Evolutionary conservation across 2,329 filamentous ascomycete species (phyloP), one percentile per base, ranked within the genome.

Genomic region (Trichoderma aggressivum): DNA sequence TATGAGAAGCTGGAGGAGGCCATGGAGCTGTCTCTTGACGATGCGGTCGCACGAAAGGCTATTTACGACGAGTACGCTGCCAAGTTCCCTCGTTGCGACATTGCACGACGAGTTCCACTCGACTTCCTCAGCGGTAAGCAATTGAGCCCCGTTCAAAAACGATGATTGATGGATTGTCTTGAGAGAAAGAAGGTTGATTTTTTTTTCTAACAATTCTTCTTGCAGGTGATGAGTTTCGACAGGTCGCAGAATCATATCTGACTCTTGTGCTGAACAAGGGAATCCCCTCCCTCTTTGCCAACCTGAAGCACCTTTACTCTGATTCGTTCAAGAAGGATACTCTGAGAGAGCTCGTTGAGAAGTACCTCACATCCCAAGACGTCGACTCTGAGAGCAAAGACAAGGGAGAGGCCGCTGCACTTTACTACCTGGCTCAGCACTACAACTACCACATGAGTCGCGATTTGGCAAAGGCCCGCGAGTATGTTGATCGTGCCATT

Each of bases 351-450:
- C 81, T 98, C 53, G 94, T 93, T 2, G 89, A 96, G 76, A 89
- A 92, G 66, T 98, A 98, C 77, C 86, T 93, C 14, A 84, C 89
- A 24, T 88, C 88, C 39, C 81, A 86, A 73, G 80, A 88, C 67
- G 83, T 84, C 47, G 85, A 88, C 75, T 79, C 82, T 65, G 78
- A 82, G 66, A 82, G 80, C 69, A 82, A 81, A 74, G 81, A 82
- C 70, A 87, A 87, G 77, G 95, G 95, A 78, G 87, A 92, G 76
- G 88, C 93, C 16, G 93, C 94, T 2, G 92, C 93, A 16, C 88
- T 94, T 63, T 98, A 97, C 82, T 99, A 97, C 84, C 88, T 99
- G 68, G 94, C 94, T 10, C 96, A 98, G 79, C 97, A 99, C 82
- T 97, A 98, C 86, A 96, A 97, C 84, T 98, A 97, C 81, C 87